phyloP scores from a whole-genome alignment of 1,284 basidiomycete genomes.

The Heterobasidion parviporum region DNA sequence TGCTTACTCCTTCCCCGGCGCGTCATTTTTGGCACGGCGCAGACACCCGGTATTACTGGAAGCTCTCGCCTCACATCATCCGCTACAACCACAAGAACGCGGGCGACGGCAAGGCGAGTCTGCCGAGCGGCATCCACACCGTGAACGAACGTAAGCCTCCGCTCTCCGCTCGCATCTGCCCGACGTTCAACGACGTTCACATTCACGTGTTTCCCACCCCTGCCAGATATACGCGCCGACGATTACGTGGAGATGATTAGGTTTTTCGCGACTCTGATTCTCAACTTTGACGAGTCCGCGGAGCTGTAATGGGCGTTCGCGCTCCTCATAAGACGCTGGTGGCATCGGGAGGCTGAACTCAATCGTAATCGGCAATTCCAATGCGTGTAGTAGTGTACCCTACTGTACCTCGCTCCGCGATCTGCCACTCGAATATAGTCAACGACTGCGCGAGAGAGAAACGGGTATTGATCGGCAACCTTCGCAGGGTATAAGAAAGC shows the following conservation, averaged over 20 bases:
- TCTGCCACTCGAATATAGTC: too few relatives aligned
- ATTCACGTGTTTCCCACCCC: too few relatives aligned
- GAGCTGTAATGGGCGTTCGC: conserved; percentile 8
- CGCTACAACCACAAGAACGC: conserved; percentile 35
- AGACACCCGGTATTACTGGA: conserved; percentile 43
- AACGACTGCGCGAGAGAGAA: too few relatives aligned
- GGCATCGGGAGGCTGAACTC: too few relatives aligned
- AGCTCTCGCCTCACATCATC: conserved; percentile 36
- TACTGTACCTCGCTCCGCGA: too few relatives aligned
- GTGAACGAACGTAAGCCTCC: conserved; percentile 29
- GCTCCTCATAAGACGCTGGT: too few relatives aligned
- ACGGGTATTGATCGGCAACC: too few relatives aligned
- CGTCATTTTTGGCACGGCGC: not conserved
- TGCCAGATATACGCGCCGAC: conserved; percentile 25
- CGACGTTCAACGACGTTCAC: too few relatives aligned
- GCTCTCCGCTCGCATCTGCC: too few relatives aligned
- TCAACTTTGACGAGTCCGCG: conserved; percentile 37
- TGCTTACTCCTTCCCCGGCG: not conserved
- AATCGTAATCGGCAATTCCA: too few relatives aligned
- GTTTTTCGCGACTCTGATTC: conserved; percentile 37
- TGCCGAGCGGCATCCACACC: conserved; percentile 50
- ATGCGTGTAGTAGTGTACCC: too few relatives aligned
- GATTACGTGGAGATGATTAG: conserved; percentile 34
- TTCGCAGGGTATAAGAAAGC: too few relatives aligned
- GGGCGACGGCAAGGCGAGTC: conserved; percentile 21